Evolutionary conservation across 805 yeast species (phyloP).

Genomic region (Dipodascopsis uninucleata): DNA sequence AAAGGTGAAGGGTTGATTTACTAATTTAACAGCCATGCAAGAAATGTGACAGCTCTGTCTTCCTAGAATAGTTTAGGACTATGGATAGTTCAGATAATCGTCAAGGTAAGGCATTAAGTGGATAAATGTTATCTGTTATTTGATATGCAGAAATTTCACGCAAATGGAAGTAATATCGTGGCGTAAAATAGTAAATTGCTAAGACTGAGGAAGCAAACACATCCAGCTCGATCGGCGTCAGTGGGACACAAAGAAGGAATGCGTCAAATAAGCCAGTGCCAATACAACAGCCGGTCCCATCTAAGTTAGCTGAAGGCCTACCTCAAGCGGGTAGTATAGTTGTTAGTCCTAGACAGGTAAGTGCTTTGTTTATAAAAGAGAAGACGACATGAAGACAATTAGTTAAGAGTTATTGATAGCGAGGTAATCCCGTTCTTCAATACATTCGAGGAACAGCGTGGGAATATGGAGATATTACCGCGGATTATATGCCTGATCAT

Average conservation of each 20-base stretch:
- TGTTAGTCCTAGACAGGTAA: conserved; percentile 28
- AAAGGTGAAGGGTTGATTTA: too few species aligned
- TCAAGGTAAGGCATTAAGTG: too few species aligned
- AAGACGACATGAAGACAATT: not conserved
- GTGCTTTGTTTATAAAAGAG: not conserved
- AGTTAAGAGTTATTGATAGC: conserved; percentile 3
- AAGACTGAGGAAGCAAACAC: not conserved
- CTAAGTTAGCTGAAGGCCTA: conserved; percentile 5
- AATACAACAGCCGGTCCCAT: conserved; percentile 21
- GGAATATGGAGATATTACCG: conserved; percentile 36
- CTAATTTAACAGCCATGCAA: too few species aligned
- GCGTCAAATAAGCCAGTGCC: conserved; percentile 1
- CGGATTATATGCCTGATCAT: conserved; percentile 39
- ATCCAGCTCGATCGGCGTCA: too few species aligned
- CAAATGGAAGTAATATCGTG: too few species aligned
- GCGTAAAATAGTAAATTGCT: not conserved
- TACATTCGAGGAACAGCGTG: conserved; percentile 29
- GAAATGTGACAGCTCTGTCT: too few species aligned
- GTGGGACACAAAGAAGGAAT: too few species aligned
- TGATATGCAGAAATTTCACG: too few species aligned
- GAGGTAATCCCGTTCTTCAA: conserved; percentile 30
- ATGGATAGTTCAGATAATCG: too few species aligned
- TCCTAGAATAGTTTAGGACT: too few species aligned
- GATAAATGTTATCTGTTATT: too few species aligned
- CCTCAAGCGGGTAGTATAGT: conserved; percentile 12